Conservation (phyloP, 1,284 basidiomycete genomes). For the Moniliella sp. region DNA sequence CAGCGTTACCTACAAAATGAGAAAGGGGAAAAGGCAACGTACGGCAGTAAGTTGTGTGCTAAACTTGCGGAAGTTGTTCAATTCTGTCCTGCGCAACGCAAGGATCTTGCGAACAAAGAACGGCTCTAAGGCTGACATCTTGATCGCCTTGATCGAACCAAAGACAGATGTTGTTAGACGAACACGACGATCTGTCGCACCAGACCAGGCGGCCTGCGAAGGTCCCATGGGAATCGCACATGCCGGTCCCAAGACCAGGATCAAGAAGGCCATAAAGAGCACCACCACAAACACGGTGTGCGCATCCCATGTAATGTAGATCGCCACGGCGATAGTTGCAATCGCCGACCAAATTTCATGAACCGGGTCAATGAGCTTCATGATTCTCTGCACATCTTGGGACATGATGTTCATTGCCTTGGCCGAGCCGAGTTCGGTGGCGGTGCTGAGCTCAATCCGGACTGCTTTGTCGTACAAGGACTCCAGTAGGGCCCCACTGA, state of each 20-base stretch:
- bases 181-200: slow-evolving; percentile 13
- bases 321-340: slow-evolving; percentile 13
- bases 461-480: slow-evolving; percentile 21
- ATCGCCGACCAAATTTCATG: slow-evolving; percentile 16
- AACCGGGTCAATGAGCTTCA: slow-evolving; percentile 7
- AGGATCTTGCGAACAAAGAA: slow-evolving; percentile 9
- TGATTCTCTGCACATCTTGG: slow-evolving; percentile 22
- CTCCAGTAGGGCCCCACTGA: slow-evolving; percentile 18
- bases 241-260: slow-evolving; percentile 10
- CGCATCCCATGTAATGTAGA: slow-evolving; percentile 16
- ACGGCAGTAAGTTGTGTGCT: slow-evolving; percentile 5
- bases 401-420: slow-evolving; percentile 21
- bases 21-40: no score
- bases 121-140: slow-evolving; percentile 20
- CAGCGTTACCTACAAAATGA: not conserved
- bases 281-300: slow-evolving; percentile 16
- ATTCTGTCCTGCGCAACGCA: slow-evolving; percentile 10
- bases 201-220: slow-evolving; percentile 13
- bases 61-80: slow-evolving; percentile 4
- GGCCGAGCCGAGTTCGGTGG: slow-evolving; percentile 14
- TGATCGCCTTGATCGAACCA: slow-evolving; percentile 21
- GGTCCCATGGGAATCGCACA: slow-evolving; percentile 7
- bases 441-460: slow-evolving; percentile 11
- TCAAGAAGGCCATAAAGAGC: slow-evolving; percentile 8
- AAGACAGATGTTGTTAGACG: slow-evolving; percentile 11